A percentile compares a stretch with the other conserved stretches of the same genome.
phyloP scores from a whole-genome alignment of 495 filamentous ascomycete genomes.

The Aspergillus conjunctus region DNA sequence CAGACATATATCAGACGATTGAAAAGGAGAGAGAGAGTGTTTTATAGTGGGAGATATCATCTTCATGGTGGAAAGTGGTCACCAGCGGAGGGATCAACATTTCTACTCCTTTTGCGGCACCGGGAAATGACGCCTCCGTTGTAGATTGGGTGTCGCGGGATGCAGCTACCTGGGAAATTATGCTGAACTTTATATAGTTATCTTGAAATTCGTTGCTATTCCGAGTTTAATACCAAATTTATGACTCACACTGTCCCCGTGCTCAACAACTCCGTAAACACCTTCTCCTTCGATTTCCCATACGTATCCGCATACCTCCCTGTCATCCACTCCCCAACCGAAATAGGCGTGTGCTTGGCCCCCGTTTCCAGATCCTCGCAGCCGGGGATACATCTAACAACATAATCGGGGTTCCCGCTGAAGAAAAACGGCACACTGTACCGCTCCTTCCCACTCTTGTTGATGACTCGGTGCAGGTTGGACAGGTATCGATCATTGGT shows the following conservation, averaged over 20 bases:
- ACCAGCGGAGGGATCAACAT: not conserved
- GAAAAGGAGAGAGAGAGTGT: not conserved
- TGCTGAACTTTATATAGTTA: not conserved
- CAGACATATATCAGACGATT: not conserved
- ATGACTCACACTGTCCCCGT: not conserved
- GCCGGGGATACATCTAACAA: conserved; percentile 27
- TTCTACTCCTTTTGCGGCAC: not conserved
- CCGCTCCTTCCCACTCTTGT: conserved; percentile 28
- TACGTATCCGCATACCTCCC: conserved; percentile 32
- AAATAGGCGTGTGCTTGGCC: conserved; percentile 31
- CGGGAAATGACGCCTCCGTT: not conserved
- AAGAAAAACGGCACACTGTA: conserved; percentile 38
- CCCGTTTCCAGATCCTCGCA: conserved; percentile 18
- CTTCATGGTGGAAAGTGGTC: not conserved
- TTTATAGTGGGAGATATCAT: conserved; percentile 1
- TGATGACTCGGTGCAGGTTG: conserved; percentile 38
- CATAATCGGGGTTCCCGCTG: conserved; percentile 28
- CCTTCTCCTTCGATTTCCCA: conserved; percentile 19
- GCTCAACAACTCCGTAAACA: conserved; percentile 16
- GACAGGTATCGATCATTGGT: conserved; percentile 34
- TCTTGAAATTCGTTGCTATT: not conserved
- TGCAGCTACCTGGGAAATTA: not conserved
- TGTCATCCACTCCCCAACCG: conserved; percentile 30
- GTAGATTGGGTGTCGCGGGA: not conserved
- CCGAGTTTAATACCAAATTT: not conserved